Percentiles rank a stretch among this genome's conserved stretches.
These are phyloP conservation scores for Alternaria infectoria DNA, from an alignment of 2,329 filamentous ascomycete species.

Conservation along the genomic window DNA sequence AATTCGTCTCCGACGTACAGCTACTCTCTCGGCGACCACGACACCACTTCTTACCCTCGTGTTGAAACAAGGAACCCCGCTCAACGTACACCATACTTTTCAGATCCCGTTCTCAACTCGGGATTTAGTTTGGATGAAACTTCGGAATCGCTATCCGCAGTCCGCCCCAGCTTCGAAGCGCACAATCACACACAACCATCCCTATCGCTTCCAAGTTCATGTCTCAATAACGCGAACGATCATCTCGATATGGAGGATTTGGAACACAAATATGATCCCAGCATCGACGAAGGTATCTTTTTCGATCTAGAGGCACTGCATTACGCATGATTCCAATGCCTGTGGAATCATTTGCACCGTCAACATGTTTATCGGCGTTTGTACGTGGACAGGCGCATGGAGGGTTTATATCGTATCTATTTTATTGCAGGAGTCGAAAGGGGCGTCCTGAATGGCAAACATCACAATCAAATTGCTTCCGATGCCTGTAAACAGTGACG, in stretches of 20 bases:
- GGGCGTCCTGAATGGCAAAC: not conserved
- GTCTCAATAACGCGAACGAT: not conserved
- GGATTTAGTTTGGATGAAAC: not conserved
- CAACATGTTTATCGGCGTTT: not conserved
- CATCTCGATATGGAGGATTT: not conserved
- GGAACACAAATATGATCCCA: not conserved
- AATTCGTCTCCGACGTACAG: not conserved
- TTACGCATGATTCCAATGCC: not conserved
- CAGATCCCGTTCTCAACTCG: not conserved
- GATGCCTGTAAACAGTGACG: not conserved
- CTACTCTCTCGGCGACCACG: not conserved
- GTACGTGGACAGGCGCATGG: not conserved
- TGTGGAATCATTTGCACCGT: not conserved
- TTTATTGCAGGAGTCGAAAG: not conserved
- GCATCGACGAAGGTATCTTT: not conserved
- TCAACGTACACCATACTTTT: not conserved
- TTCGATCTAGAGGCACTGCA: not conserved
- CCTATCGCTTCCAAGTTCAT: not conserved
- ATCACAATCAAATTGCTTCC: not conserved
- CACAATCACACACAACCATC: not conserved
- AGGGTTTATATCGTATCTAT: not conserved
- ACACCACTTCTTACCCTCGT: not conserved
- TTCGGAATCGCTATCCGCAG: not conserved
- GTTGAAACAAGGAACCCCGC: not conserved
- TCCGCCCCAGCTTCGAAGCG: not conserved